Evolutionary conservation across 2,329 filamentous ascomycete genomes (phyloP).

Genomic region (Hymenoscyphus scutula): DNA sequence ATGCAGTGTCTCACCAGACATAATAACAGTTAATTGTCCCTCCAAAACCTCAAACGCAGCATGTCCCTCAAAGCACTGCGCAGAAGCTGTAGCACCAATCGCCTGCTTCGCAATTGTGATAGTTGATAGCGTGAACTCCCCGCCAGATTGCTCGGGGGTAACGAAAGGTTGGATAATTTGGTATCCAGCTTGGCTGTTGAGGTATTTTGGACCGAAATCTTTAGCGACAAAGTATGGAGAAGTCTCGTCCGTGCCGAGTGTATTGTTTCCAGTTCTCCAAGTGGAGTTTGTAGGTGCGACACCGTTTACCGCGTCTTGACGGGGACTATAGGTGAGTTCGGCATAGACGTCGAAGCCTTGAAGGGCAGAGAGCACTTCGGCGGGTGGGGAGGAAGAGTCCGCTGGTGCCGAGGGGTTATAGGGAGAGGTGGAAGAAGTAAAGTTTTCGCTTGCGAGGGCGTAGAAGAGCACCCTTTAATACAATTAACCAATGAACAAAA

Average conservation of each 20-base stretch:
- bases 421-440: constrained; percentile 37
- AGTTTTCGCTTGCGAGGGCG: constrained; percentile 38
- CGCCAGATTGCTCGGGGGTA: constrained; percentile 40
- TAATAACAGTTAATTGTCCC: constrained; percentile 37
- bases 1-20: constrained; percentile 36
- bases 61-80: constrained; percentile 34
- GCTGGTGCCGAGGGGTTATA: constrained; percentile 36
- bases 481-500: neutral
- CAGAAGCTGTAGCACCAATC: constrained; percentile 22
- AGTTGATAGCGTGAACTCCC: constrained; percentile 45
- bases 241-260: constrained; percentile 33
- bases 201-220: constrained; percentile 46
- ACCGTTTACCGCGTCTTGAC: constrained; percentile 43
- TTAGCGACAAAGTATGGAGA: constrained; percentile 46
- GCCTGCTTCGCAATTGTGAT: constrained; percentile 39
- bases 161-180: constrained; percentile 46
- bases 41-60: constrained; percentile 42
- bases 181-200: constrained; percentile 40
- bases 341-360: constrained; percentile 45
- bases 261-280: constrained; percentile 42
- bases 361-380: constrained; percentile 38
- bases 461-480: constrained; percentile 41
- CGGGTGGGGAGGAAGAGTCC: constrained; percentile 16
- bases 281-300: constrained; percentile 36
- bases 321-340: constrained; percentile 41